Conservation (phyloP, 2,329 filamentous ascomycete genomes). For the Metarhizium guizhouense region DNA sequence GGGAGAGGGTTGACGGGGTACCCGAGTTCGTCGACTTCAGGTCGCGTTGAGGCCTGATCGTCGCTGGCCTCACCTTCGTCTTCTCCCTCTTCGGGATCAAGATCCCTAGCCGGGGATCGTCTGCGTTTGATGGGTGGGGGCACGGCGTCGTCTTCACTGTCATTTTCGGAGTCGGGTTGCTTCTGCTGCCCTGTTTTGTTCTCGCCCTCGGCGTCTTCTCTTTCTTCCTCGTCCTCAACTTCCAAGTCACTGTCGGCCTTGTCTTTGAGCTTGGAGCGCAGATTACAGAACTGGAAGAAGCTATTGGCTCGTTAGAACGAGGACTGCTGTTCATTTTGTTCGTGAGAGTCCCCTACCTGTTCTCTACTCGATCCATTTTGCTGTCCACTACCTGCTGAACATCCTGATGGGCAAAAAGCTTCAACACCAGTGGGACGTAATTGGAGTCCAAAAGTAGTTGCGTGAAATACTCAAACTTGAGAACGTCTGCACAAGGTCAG, state of each 20-base stretch:
- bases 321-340: not conserved
- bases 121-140: constrained; percentile 71
- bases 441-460: constrained; percentile 92
- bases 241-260: constrained; percentile 19
- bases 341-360: constrained; percentile 48
- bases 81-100: constrained; percentile 16
- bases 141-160: constrained; percentile 67
- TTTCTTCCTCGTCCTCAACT: constrained; percentile 14
- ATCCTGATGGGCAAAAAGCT: constrained; percentile 90
- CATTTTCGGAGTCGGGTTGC: constrained; percentile 23
- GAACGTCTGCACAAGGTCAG: constrained; percentile 52
- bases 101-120: constrained; percentile 31
- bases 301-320: constrained; percentile 30
- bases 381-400: constrained; percentile 84
- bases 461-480: constrained; percentile 94
- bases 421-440: constrained; percentile 84
- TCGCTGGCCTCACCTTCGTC: constrained; percentile 21
- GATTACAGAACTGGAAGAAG: constrained; percentile 86
- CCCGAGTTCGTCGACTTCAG: constrained; percentile 78
- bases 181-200: constrained; percentile 16
- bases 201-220: constrained; percentile 9
- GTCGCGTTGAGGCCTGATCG: constrained; percentile 29
- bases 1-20: constrained; percentile 67
- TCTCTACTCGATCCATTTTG: constrained; percentile 71
- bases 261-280: constrained; percentile 45